phyloP scores from a whole-genome alignment of 2,329 filamentous ascomycete species.

The Phialophora verrucosa region DNA sequence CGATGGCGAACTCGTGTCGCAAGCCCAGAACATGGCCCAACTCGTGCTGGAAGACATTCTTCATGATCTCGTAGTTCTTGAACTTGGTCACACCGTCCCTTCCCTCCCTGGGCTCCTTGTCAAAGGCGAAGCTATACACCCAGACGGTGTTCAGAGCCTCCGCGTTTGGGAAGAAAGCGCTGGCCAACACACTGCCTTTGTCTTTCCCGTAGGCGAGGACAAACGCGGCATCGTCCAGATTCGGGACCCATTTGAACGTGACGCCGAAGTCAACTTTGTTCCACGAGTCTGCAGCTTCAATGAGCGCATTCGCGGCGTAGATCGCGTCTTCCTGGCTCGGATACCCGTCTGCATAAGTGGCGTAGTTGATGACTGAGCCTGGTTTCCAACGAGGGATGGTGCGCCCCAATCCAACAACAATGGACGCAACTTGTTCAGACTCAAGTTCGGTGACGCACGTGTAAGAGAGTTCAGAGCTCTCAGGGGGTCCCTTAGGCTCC shows the following conservation, averaged over 20 bases:
- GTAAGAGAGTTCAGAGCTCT: background rate
- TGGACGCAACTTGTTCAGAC: slow-evolving; percentile 1
- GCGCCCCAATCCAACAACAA: slow-evolving; percentile 15
- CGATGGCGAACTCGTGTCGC: slow-evolving; percentile 29
- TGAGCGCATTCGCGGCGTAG: slow-evolving; percentile 17
- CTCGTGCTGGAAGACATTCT: slow-evolving; percentile 32
- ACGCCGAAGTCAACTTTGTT: slow-evolving; percentile 23
- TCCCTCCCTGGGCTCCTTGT: background rate
- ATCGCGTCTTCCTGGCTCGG: slow-evolving; percentile 16
- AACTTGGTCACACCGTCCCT: slow-evolving; percentile 7
- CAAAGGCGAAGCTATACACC: slow-evolving; percentile 23
- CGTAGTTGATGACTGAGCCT: slow-evolving; percentile 17
- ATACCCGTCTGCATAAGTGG: slow-evolving; percentile 16
- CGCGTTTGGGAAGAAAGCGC: slow-evolving; percentile 26
- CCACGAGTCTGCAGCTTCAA: slow-evolving; percentile 21
- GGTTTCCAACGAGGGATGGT: slow-evolving; percentile 22
- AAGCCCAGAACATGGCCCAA: slow-evolving; percentile 30
- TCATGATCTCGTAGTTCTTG: slow-evolving; percentile 24
- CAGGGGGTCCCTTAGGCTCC: background rate
- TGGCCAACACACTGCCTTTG: slow-evolving; percentile 22
- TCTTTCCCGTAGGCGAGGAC: slow-evolving; percentile 22
- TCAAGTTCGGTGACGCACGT: background rate
- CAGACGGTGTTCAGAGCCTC: slow-evolving; percentile 10
- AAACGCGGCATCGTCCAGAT: slow-evolving; percentile 20
- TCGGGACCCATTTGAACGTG: slow-evolving; percentile 23